Percentiles rank a stretch among this genome's conserved stretches.
phyloP scores from a whole-genome alignment of 2,329 filamentous ascomycete genomes.

The Cladophialophora immunda region DNA sequence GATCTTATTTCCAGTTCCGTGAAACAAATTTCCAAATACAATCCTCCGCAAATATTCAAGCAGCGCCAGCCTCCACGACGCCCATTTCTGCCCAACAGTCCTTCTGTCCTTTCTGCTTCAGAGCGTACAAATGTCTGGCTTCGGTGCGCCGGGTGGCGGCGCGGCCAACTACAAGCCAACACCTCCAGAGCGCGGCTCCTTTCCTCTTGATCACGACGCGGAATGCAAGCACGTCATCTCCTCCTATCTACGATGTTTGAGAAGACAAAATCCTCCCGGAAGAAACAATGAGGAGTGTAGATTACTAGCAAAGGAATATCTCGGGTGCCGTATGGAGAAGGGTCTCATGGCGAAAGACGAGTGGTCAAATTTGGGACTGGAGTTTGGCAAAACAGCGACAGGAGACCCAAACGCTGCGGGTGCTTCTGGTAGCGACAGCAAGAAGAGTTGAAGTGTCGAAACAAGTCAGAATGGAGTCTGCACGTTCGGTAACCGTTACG shows the following conservation, averaged over 20 bases:
- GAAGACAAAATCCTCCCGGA: conserved; percentile 71
- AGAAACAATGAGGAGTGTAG: conserved; percentile 89
- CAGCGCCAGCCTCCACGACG: not conserved
- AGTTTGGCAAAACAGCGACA: conserved; percentile 54
- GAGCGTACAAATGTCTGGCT: conserved; percentile 52
- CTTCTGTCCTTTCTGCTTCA: not conserved
- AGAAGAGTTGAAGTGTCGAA: conserved; percentile 20
- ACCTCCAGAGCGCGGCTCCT: conserved; percentile 88
- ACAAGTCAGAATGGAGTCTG: not conserved
- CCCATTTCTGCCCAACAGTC: not conserved
- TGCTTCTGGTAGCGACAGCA: not conserved
- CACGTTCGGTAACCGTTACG: not conserved
- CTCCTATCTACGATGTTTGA: conserved; percentile 82
- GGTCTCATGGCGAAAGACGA: conserved; percentile 97
- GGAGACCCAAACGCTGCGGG: conserved; percentile 10
- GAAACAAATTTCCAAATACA: not conserved
- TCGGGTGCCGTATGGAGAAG: conserved; percentile 92
- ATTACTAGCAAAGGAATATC: conserved; percentile 83
- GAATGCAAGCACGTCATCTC: conserved; percentile 93
- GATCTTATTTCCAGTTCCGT: not conserved
- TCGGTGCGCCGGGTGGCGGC: conserved; percentile 75
- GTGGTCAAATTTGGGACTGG: conserved; percentile 90
- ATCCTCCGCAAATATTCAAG: not conserved
- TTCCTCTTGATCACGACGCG: conserved; percentile 95
- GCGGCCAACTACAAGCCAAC: conserved; percentile 72